Conservation (phyloP, 2,329 filamentous ascomycete species). For the Aspergillus felis region DNA sequence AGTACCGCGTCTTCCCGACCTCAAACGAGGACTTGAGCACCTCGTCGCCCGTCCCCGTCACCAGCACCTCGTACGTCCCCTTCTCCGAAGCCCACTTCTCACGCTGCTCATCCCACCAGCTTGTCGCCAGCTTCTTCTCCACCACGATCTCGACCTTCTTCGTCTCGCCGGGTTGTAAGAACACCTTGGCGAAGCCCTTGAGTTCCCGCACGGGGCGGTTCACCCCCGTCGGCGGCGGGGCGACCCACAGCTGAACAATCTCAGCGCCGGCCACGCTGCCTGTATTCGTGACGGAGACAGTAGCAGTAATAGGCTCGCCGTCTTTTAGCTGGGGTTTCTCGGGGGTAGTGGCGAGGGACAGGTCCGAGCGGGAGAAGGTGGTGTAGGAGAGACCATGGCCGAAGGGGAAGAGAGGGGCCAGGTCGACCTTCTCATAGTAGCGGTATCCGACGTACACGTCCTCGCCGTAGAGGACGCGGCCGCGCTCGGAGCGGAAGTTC, state of each 20-base stretch:
- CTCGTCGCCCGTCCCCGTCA: conserved; percentile 54
- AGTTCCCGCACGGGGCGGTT: conserved; percentile 59
- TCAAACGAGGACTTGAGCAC: conserved; percentile 52
- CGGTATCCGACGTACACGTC: conserved; percentile 78
- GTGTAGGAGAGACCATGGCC: conserved; percentile 79
- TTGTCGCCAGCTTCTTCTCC: conserved; percentile 62
- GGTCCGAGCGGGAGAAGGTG: conserved; percentile 55
- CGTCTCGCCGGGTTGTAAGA: conserved; percentile 57
- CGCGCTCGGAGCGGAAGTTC: conserved; percentile 68
- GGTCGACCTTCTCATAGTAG: conserved; percentile 69
- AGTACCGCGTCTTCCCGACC: conserved; percentile 61
- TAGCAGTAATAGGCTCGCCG: conserved; percentile 46
- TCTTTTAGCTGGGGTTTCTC: conserved; percentile 38
- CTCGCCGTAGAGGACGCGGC: conserved; percentile 71
- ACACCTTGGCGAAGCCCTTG: conserved; percentile 63
- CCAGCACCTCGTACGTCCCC: conserved; percentile 61
- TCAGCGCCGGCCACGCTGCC: conserved; percentile 52
- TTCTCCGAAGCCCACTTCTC: conserved; percentile 63
- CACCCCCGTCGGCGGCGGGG: conserved; percentile 46
- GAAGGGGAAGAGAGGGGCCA: conserved; percentile 68
- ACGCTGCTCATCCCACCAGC: conserved; percentile 67
- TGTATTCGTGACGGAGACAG: conserved; percentile 50
- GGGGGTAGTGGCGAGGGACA: conserved; percentile 30
- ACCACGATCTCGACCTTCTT: conserved; percentile 53
- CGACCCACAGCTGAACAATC: conserved; percentile 54